Base-by-base conservation (phyloP, 83 land plant species). In the Thuja plicata region DNA sequence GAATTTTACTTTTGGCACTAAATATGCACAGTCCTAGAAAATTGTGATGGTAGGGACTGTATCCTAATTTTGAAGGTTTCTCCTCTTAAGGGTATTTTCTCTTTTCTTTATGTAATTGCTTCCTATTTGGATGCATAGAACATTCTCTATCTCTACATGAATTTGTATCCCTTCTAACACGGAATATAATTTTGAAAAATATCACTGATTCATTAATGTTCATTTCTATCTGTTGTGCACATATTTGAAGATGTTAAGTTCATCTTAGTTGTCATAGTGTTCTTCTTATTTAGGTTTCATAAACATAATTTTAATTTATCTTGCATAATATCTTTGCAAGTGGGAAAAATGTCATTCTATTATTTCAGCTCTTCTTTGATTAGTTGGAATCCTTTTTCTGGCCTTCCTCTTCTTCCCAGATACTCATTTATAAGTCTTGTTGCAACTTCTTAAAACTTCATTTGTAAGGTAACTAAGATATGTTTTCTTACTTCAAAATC, bases 391-490 rank as follows among this genome's bases (percentile, higher is more conserved):
- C 41, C 30, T 95, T 13, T 89, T 90, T 66, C 52, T 90, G 4
- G 91, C 91, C 17, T 89, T 95, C 82, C 91, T 95, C 46, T 93
- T 95, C 94, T 89, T 95, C 40, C 96, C 95, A 11, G 91, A 93
- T 50, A 66, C 96, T 5, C 86, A 93, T 15, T 89, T 90, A 32
- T 94, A 95, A 0, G 87, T 93, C 0, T 15, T 93, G 16, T 48
- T 95, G 54, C 94, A 88, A 48, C 89, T 95, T 1, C 55, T 91
- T n/a, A 93, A 94, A 3, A 90, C 91, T 8, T 89, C 94, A 0
- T 95, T 93, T 3, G 96, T n/a, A n/a, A n/a, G n/a, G n/a, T n/a
- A n/a, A n/a, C n/a, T n/a, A n/a, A n/a, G n/a, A n/a, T n/a, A n/a
- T n/a, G n/a, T n/a, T n/a, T n/a, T n/a, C n/a, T n/a, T n/a, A n/a